These are phyloP conservation scores for Neurospora africana DNA, from an alignment of 495 filamentous ascomycete genomes.

Conservation along the genomic window DNA sequence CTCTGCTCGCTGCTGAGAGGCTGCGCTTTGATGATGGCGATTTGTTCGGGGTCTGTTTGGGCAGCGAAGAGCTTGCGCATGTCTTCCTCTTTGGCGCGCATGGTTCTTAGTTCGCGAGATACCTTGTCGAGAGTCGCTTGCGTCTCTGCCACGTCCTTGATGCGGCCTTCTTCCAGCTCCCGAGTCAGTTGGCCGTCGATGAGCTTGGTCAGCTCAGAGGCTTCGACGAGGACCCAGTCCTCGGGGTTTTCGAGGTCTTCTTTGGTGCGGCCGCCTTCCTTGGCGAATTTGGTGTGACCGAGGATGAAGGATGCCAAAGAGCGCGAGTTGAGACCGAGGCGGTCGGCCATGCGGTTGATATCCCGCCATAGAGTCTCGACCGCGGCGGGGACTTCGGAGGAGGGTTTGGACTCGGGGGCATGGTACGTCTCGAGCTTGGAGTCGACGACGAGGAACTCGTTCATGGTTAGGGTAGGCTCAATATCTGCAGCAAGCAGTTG, in stretches of 20 bases:
- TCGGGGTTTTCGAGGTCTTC: conserved; percentile 53
- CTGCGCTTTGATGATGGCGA: conserved; percentile 47
- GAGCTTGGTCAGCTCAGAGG: conserved; percentile 49
- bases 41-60: conserved; percentile 49
- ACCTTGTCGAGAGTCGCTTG: conserved; percentile 50
- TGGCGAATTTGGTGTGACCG: conserved; percentile 46
- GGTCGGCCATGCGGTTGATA: conserved; percentile 94
- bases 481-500: conserved; percentile 35
- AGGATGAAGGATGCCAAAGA: conserved; percentile 60
- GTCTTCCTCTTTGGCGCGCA: conserved; percentile 61
- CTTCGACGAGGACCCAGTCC: conserved; percentile 62
- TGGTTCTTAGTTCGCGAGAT: conserved; percentile 51
- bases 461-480: conserved; percentile 37
- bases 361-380: conserved; percentile 77
- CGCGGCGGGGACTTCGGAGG: conserved; percentile 39
- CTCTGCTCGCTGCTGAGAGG: conserved; percentile 76
- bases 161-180: conserved; percentile 52
- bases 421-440: conserved; percentile 11
- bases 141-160: conserved; percentile 54
- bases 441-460: conserved; percentile 45
- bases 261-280: conserved; percentile 37
- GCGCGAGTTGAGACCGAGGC: conserved; percentile 75
- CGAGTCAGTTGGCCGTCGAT: conserved; percentile 42
- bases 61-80: conserved; percentile 59
- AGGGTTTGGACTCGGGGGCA: conserved; percentile 23